Conservation (phyloP, 1,284 basidiomycete genomes). For the Cutaneotrichosporon daszewskae region DNA sequence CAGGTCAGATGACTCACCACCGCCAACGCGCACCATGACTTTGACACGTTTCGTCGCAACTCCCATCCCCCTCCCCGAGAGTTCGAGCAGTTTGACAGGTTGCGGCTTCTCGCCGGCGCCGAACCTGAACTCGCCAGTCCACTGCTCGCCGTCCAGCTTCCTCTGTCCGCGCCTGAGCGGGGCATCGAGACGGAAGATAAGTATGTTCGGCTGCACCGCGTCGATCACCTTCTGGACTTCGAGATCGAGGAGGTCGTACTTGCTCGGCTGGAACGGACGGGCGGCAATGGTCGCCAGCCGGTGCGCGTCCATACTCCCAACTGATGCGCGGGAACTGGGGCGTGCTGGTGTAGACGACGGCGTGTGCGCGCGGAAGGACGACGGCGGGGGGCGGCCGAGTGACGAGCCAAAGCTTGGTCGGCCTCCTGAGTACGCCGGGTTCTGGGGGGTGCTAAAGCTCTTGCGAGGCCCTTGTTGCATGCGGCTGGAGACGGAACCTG, state of each 20-base stretch:
- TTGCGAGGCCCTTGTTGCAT: slow-evolving; percentile 2
- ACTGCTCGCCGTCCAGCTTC: slow-evolving; percentile 33
- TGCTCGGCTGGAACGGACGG: slow-evolving; percentile 34
- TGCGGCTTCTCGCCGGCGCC: slow-evolving; percentile 29
- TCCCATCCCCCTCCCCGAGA: slow-evolving; percentile 13
- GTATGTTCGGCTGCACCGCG: slow-evolving; percentile 21
- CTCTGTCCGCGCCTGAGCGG: slow-evolving; percentile 37
- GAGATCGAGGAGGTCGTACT: slow-evolving; percentile 39
- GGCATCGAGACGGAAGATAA: slow-evolving; percentile 35
- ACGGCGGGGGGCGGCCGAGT: slow-evolving; percentile 26
- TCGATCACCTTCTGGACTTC: slow-evolving; percentile 28
- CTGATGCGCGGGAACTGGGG: slow-evolving; percentile 27
- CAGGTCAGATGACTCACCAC: slow-evolving; percentile 13
- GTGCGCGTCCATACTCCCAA: background rate
- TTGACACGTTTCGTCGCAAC: slow-evolving; percentile 23
- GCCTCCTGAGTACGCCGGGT: background rate
- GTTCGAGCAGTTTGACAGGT: slow-evolving; percentile 33
- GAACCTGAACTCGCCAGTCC: slow-evolving; percentile 45
- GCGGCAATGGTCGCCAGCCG: slow-evolving; percentile 4
- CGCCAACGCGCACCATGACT: slow-evolving; percentile 31
- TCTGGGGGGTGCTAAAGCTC: slow-evolving; percentile 2
- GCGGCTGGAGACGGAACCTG: slow-evolving; percentile 1
- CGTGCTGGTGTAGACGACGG: slow-evolving; percentile 20
- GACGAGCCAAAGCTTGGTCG: slow-evolving; percentile 3
- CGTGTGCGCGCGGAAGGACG: slow-evolving; percentile 29